These are phyloP conservation scores for Pugionium cornutum DNA, from an alignment of 345 rosid species.

Conservation along the genomic window DNA sequence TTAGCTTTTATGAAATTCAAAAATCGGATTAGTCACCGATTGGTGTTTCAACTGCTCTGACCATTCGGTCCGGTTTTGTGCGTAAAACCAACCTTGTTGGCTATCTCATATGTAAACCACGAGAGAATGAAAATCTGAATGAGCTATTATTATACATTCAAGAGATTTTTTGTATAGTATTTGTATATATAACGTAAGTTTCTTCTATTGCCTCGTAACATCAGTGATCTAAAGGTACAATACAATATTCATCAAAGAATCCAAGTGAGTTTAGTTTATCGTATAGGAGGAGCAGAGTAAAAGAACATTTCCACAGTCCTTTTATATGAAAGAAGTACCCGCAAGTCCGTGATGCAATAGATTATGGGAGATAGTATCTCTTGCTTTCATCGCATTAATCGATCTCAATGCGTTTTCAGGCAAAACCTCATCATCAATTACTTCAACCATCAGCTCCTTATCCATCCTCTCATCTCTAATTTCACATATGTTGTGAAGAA, in stretches of 20 bases:
- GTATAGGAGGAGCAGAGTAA: not conserved
- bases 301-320: not conserved
- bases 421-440: conserved; percentile 72
- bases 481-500: conserved; percentile 76
- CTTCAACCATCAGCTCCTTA: conserved; percentile 46
- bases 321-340: conserved; percentile 62
- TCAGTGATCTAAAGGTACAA: not conserved
- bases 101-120: too few relatives aligned
- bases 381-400: conserved; percentile 54
- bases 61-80: too few relatives aligned
- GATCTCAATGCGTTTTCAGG: conserved; percentile 62
- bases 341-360: conserved; percentile 74
- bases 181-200: not conserved
- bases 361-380: conserved; percentile 74
- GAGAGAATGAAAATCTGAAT: too few relatives aligned
- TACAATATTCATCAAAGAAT: conserved; percentile 40
- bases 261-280: conserved; percentile 25
- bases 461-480: conserved; percentile 55
- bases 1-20: too few relatives aligned
- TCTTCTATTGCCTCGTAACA: not conserved
- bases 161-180: too few relatives aligned
- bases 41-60: too few relatives aligned
- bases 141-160: too few relatives aligned
- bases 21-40: too few relatives aligned
- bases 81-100: too few relatives aligned